phyloP scores from a whole-genome alignment of 306 rosid species.

The Malus sieversii region DNA sequence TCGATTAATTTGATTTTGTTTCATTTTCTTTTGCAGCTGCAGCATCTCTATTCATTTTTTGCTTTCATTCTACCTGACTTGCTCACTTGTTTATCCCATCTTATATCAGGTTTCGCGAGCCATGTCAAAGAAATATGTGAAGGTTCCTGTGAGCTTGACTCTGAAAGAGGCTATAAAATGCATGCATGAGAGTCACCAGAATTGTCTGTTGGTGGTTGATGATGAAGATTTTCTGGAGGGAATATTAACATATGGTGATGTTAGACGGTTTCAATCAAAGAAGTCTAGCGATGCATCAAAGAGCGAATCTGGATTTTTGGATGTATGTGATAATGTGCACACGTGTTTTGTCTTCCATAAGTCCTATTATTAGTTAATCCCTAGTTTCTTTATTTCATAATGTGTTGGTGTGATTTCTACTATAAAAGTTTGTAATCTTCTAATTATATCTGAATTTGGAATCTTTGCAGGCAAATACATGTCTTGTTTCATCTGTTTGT shows the following conservation, averaged over 20 bases:
- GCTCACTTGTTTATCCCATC: slow-evolving; percentile 2
- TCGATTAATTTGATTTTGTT: neutral
- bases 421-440: neutral
- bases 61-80: neutral
- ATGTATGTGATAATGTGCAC: slow-evolving; percentile 42
- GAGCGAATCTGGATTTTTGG: slow-evolving; percentile 37
- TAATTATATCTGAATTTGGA: slow-evolving; percentile 3
- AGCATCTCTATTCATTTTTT: neutral
- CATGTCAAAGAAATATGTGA: slow-evolving; percentile 69
- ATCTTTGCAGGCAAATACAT: slow-evolving; percentile 46
- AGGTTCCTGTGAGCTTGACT: slow-evolving; percentile 40
- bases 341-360: neutral
- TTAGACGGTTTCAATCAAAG: slow-evolving; percentile 57
- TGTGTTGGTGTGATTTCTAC: neutral
- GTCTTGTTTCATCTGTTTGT: slow-evolving; percentile 75
- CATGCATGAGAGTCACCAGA: slow-evolving; percentile 66
- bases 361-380: neutral
- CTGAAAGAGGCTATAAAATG: slow-evolving; percentile 63
- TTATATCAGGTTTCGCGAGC: slow-evolving; percentile 66
- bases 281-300: slow-evolving; percentile 38
- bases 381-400: neutral
- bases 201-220: slow-evolving; percentile 63
- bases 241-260: slow-evolving; percentile 78
- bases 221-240: slow-evolving; percentile 80
- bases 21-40: slow-evolving; percentile 3